These are phyloP conservation scores for Sphenostylis stenocarpa DNA, from an alignment of 306 rosid species.

Conservation along the genomic window DNA sequence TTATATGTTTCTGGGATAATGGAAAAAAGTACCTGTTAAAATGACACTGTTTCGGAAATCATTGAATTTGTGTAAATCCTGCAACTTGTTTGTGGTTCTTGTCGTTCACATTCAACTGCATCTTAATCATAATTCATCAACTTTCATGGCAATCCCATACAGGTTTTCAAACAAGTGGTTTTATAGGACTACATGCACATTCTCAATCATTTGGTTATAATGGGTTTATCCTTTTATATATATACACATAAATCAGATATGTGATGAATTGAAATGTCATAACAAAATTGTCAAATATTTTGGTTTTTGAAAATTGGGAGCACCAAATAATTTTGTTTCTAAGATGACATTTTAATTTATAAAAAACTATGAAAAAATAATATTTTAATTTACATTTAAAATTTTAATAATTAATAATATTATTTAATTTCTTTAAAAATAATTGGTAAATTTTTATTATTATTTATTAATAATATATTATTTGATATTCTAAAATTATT, in stretches of 20 bases:
- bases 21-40: too few relatives aligned
- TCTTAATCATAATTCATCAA: not conserved
- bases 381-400: too few relatives aligned
- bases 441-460: too few relatives aligned
- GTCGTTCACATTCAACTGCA: not conserved
- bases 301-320: not conserved
- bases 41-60: not conserved
- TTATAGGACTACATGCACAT: not conserved
- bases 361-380: too few relatives aligned
- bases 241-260: too few relatives aligned
- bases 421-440: too few relatives aligned
- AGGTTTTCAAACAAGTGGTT: not conserved
- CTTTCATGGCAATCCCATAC: not conserved
- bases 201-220: not conserved
- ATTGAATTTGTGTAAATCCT: not conserved
- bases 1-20: not conserved
- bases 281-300: not conserved
- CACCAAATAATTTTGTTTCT: not conserved
- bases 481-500: too few relatives aligned
- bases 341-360: not conserved
- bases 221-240: not conserved
- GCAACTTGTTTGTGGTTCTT: not conserved
- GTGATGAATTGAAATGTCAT: not conserved
- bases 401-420: too few relatives aligned
- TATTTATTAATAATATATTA: too few relatives aligned